Percentiles rank a stretch among this genome's conserved stretches.
Evolutionary conservation across 257 asterid genomes (phyloP).

Genomic region (Oldenlandia corymbosa): DNA sequence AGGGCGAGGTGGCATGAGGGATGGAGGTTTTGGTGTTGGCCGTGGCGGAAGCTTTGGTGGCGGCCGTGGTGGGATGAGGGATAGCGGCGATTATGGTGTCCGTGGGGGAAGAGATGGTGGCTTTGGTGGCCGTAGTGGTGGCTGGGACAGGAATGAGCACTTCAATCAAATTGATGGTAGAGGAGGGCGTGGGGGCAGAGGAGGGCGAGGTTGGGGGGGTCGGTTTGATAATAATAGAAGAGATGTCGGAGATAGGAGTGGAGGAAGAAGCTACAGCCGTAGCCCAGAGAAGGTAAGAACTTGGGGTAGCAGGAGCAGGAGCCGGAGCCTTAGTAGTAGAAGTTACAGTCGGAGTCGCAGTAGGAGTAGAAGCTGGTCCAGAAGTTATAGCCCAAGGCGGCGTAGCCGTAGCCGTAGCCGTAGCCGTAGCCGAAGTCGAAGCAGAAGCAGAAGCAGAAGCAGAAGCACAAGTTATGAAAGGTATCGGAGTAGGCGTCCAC

Average conservation of each 20-base stretch:
- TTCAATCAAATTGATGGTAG: constrained; percentile 47
- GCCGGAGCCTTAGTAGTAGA: constrained; percentile 35
- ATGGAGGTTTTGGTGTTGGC: constrained; percentile 52
- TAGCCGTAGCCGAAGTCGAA: constrained; percentile 39
- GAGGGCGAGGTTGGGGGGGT: constrained; percentile 75
- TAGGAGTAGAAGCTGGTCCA: constrained; percentile 58
- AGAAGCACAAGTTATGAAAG: constrained; percentile 47
- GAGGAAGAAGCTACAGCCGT: constrained; percentile 60
- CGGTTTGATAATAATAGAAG: constrained; percentile 63
- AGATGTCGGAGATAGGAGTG: constrained; percentile 50
- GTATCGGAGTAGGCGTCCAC: constrained; percentile 56
- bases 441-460: constrained; percentile 43
- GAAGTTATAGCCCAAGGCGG: constrained; percentile 47
- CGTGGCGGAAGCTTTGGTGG: constrained; percentile 53
- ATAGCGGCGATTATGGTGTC: constrained; percentile 42
- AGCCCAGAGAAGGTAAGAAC: constrained; percentile 81
- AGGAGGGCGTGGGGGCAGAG: constrained; percentile 82
- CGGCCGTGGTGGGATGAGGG: constrained; percentile 52
- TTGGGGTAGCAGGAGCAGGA: constrained; percentile 57
- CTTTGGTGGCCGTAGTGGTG: constrained; percentile 45
- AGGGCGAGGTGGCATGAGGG: constrained; percentile 67
- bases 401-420: constrained; percentile 42
- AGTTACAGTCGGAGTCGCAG: constrained; percentile 42
- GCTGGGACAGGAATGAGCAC: constrained; percentile 75
- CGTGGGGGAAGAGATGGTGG: constrained; percentile 57